Evolutionary conservation across 345 rosid species (phyloP).

Genomic region (Camelina neglecta): DNA sequence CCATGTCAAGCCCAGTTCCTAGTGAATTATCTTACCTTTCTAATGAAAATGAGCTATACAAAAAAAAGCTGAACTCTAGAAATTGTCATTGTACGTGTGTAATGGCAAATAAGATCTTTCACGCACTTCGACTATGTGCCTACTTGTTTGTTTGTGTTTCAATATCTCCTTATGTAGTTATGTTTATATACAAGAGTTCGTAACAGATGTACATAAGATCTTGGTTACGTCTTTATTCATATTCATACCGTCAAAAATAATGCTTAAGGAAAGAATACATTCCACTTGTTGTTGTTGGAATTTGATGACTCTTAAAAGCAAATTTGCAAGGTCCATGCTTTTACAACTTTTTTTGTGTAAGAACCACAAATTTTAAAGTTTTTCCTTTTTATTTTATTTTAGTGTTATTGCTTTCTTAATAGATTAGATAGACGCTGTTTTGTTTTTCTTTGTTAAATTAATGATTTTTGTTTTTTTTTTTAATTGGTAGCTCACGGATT

Average conservation of each 20-base stretch:
- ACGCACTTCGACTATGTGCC: neutral
- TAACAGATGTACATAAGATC: slow-evolving; percentile 20
- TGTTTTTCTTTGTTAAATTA: neutral
- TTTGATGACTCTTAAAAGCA: neutral
- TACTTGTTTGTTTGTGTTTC: slow-evolving; percentile 5
- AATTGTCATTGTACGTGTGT: too few species aligned
- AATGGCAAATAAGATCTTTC: too few species aligned
- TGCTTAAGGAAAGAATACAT: too few species aligned
- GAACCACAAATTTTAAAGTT: slow-evolving; percentile 23
- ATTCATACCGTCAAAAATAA: too few species aligned
- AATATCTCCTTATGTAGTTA: neutral
- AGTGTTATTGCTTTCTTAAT: slow-evolving; percentile 3
- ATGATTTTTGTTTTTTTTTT: neutral
- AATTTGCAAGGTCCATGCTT: slow-evolving; percentile 15
- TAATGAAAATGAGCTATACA: too few species aligned
- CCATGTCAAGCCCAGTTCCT: too few species aligned
- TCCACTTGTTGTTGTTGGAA: too few species aligned
- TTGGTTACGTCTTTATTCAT: neutral
- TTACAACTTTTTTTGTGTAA: neutral
- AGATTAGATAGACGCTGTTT: neutral
- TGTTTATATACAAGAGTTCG: neutral
- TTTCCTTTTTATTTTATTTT: neutral
- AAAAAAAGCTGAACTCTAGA: too few species aligned
- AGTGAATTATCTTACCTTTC: too few species aligned
- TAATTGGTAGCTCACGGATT: slow-evolving; percentile 1